Percentiles rank a stretch among this genome's conserved stretches.
phyloP scores from a whole-genome alignment of 1,284 basidiomycete genomes.

The Apiotrichum gamsii region DNA sequence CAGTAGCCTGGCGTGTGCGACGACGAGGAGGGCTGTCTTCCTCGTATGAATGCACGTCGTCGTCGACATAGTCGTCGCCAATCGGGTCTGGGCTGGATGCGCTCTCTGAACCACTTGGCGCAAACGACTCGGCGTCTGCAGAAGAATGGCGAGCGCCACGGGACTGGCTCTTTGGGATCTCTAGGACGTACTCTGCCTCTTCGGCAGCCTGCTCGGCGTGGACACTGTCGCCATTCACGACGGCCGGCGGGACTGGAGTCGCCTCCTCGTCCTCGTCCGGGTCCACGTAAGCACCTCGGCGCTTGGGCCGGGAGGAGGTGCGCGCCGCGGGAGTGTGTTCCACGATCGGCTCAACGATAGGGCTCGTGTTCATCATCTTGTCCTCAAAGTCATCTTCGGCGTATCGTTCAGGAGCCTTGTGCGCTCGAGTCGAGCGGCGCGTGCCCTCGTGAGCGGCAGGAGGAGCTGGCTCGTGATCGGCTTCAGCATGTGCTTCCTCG shows the following conservation, averaged over 20 bases:
- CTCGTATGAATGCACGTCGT: slow-evolving; percentile 18
- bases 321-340: background rate
- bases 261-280: slow-evolving; percentile 37
- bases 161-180: slow-evolving; percentile 3
- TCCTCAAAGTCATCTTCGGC: slow-evolving; percentile 33
- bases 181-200: background rate
- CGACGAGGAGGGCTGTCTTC: slow-evolving; percentile 8
- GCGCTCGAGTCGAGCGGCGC: slow-evolving; percentile 27
- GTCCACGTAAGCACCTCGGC: slow-evolving; percentile 10
- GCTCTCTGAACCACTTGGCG: slow-evolving; percentile 21
- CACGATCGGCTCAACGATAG: slow-evolving; percentile 4
- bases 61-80: slow-evolving; percentile 42
- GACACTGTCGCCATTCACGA: slow-evolving; percentile 1
- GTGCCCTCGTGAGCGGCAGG: slow-evolving; percentile 42
- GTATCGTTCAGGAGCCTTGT: slow-evolving; percentile 49
- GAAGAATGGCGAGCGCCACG: slow-evolving; percentile 15
- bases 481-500: slow-evolving; percentile 17
- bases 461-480: slow-evolving; percentile 4
- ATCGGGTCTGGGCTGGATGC: slow-evolving; percentile 18
- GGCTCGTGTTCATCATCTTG: slow-evolving; percentile 19
- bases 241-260: background rate
- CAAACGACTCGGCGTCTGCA: slow-evolving; percentile 33
- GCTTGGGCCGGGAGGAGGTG: background rate
- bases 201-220: background rate
- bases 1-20: slow-evolving; percentile 1